Base-by-base conservation (phyloP, 768 basidiomycete genomes). In the Phylloporus arenicola region DNA sequence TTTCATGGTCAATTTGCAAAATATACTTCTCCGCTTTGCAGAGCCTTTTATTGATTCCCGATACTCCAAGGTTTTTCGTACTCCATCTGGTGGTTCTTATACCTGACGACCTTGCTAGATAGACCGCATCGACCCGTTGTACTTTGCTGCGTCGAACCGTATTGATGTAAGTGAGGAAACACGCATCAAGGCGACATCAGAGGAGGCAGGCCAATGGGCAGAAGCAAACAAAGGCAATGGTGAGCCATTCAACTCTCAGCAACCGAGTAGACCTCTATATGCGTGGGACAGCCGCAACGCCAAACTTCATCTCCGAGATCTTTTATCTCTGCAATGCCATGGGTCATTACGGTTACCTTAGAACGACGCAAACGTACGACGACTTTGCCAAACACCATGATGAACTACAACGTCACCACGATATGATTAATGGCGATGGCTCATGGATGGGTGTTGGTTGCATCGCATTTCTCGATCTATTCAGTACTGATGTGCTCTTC, bases 11-110 rank as follows among this genome's bases (percentile, higher is more conserved):
- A 98, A 97, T 58, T 61, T 94, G 29, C 88, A 94, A 57, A 76
- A 76, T n/a, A 71, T 96, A 13, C 68, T 98, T 20, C 75, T 92
- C 42, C 80, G 83, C 13, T 87, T 99, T 60, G 86, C 92, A 25
- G 91, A 94, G 57, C 95, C 95, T 0, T 95, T 97, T 61, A 91
- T 98, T 77, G 95, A 98, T 64, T 83, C 88, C 1, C 81, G 77
- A 47, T 97, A 86, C 58, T 81, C 85, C 38, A 98, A 96, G 79
- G 93, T 88, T 41, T 45, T 39, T 48, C 42, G 43, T 25, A 42
- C 30, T 50, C 4, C 12, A 53, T 47, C 16, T 48, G 11, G 12
- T 40, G 22, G 17, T 29, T 17, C 12, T 50, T 27, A 25, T 45
- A 14, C 12, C 44, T 57, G 41, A 67, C 8, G 31, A 43, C 19